Evolutionary conservation across 345 rosid species (phyloP).

Genomic region (Salix viminalis): DNA sequence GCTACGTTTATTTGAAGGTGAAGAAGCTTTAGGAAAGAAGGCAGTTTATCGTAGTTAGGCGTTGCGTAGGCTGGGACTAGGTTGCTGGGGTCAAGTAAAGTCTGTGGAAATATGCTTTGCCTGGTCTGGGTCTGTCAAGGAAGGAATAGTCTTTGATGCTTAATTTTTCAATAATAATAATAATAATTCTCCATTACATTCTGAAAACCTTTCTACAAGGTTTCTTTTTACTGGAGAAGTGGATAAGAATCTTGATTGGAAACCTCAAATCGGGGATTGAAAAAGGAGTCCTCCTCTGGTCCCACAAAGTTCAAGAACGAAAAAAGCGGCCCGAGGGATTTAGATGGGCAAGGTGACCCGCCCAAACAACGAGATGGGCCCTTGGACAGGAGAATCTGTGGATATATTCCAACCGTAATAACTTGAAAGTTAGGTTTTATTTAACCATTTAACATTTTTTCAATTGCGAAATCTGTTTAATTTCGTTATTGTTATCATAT

Average conservation of each 20-base stretch:
- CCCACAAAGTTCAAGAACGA: not conserved
- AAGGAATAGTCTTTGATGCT: conserved; percentile 24
- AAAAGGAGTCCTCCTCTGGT: not conserved
- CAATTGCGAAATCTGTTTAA: no score
- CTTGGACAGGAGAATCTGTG: no score
- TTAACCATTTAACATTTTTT: no score
- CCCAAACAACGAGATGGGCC: no score
- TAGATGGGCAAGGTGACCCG: no score
- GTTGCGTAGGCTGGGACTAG: conserved; percentile 11
- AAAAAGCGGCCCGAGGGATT: no score
- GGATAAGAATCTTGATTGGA: not conserved
- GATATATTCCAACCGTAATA: no score
- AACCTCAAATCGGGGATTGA: not conserved
- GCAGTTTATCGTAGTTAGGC: not conserved
- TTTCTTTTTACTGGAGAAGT: not conserved
- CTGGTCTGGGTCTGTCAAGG: conserved; percentile 22
- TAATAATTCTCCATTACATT: not conserved
- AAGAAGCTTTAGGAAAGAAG: conserved; percentile 16
- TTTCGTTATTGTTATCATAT: no score
- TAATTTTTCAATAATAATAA: not conserved
- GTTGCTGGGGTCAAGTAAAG: conserved; percentile 23
- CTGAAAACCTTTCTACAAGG: not conserved
- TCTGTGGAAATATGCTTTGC: conserved; percentile 34
- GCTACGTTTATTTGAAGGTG: conserved; percentile 32
- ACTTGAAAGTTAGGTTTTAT: no score